phyloP scores from a whole-genome alignment of 2,329 filamentous ascomycete species.

The Graphilbum fragrans region DNA sequence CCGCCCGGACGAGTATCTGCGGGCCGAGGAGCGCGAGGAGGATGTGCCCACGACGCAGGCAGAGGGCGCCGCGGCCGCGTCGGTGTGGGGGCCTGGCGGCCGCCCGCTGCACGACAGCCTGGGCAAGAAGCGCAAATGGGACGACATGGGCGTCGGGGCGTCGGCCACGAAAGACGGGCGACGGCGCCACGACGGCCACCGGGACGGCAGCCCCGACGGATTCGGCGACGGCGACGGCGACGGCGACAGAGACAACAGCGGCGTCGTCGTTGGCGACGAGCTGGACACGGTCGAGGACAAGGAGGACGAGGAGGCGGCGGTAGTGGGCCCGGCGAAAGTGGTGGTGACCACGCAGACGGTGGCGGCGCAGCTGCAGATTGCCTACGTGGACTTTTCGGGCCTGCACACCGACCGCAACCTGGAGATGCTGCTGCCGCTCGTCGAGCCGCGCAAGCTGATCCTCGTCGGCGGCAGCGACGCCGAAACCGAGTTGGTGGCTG shows the following conservation, averaged over 20 bases:
- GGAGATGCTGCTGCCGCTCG: slow-evolving; percentile 88
- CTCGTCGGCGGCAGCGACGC: slow-evolving; percentile 69
- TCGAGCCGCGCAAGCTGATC: slow-evolving; percentile 88
- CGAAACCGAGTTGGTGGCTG: slow-evolving; percentile 68
- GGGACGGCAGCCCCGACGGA: slow-evolving; percentile 30
- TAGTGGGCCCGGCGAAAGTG: slow-evolving; percentile 63
- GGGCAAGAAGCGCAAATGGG: slow-evolving; percentile 92
- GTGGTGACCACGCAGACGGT: slow-evolving; percentile 52
- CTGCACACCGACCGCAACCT: slow-evolving; percentile 88
- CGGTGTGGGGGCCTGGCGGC: no score
- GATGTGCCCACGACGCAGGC: slow-evolving; percentile 39
- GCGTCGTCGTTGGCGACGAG: background rate
- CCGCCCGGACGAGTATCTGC: slow-evolving; percentile 82
- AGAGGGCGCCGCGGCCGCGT: slow-evolving; percentile 32
- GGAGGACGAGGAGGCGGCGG: slow-evolving; percentile 42
- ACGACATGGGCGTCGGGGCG: slow-evolving; percentile 41
- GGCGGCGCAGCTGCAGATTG: slow-evolving; percentile 60
- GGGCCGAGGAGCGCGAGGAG: slow-evolving; percentile 80
- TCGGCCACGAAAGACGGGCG: background rate
- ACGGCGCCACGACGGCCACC: slow-evolving; percentile 36
- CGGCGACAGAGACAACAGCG: background rate
- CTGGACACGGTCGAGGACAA: slow-evolving; percentile 32
- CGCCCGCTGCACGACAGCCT: slow-evolving; percentile 51
- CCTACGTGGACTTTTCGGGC: slow-evolving; percentile 84
- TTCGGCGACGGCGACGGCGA: slow-evolving; percentile 16